phyloP scores from a whole-genome alignment of 768 basidiomycete genomes.

The Suillus paluster region DNA sequence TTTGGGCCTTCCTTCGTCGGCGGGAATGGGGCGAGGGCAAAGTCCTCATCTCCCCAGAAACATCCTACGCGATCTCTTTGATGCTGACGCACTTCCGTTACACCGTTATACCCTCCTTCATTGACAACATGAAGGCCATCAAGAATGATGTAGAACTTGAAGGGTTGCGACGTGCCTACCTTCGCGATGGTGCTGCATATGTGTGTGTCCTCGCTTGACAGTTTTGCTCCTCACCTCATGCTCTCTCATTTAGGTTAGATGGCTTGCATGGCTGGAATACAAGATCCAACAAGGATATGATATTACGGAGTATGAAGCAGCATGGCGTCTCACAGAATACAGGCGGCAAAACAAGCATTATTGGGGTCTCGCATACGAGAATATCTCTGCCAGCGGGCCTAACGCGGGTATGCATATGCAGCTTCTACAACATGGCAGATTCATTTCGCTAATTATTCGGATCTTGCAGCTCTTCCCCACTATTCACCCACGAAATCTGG shows the following conservation, averaged over 20 bases:
- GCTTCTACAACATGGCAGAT: neutral
- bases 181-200: conserved; percentile 87
- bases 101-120: conserved; percentile 68
- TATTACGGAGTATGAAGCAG: conserved; percentile 93
- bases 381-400: conserved; percentile 85
- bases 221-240: conserved; percentile 17
- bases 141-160: conserved; percentile 90
- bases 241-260: conserved; percentile 54
- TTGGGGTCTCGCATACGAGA: conserved; percentile 87
- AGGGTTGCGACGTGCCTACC: conserved; percentile 82
- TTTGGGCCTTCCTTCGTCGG: conserved; percentile 78
- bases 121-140: conserved; percentile 81
- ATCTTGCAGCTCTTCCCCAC: conserved; percentile 77
- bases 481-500: conserved; percentile 77
- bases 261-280: conserved; percentile 90
- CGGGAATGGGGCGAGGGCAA: conserved; percentile 83
- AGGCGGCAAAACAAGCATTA: conserved; percentile 72
- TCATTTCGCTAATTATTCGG: conserved; percentile 6
- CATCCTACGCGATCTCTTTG: conserved; percentile 81
- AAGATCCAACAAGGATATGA: conserved; percentile 77
- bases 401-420: conserved; percentile 70
- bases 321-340: conserved; percentile 79
- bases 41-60: conserved; percentile 73
- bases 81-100: conserved; percentile 86
- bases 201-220: conserved; percentile 46